Conservation (phyloP, 345 rosid genomes). For the Pseudoturritis turrita region DNA sequence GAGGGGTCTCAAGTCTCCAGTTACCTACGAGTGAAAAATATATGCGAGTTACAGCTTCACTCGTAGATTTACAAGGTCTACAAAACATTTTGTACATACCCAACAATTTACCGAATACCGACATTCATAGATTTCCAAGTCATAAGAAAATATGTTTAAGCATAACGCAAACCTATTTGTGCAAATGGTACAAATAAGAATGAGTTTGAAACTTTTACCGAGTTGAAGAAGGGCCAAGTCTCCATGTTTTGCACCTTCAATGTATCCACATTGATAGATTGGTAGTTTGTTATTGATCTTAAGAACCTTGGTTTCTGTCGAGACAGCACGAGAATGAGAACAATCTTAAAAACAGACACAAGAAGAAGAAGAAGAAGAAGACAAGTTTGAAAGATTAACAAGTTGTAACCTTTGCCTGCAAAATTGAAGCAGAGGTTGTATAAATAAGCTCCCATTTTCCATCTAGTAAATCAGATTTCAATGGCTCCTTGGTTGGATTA, state of each 20-base stretch:
- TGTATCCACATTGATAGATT: constrained; percentile 79
- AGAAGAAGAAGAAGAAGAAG: neutral
- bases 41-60: neutral
- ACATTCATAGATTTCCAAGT: neutral
- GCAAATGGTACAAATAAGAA: neutral
- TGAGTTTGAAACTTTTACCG: constrained; percentile 36
- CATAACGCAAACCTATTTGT: neutral
- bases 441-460: constrained; percentile 96
- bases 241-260: constrained; percentile 87
- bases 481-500: constrained; percentile 68
- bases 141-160: neutral
- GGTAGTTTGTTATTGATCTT: constrained; percentile 72
- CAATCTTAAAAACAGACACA: neutral
- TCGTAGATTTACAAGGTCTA: neutral
- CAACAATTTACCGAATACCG: no score
- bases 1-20: constrained; percentile 79
- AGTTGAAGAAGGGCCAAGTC: constrained; percentile 85
- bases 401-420: constrained; percentile 62
- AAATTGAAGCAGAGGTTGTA: constrained; percentile 79
- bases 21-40: constrained; percentile 42
- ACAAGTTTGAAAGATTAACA: neutral
- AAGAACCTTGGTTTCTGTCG: constrained; percentile 78
- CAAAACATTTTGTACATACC: neutral
- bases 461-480: constrained; percentile 65
- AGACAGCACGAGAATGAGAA: constrained; percentile 16